phyloP scores from a whole-genome alignment of 208 protist species.

The Crithidia fasciculata region DNA sequence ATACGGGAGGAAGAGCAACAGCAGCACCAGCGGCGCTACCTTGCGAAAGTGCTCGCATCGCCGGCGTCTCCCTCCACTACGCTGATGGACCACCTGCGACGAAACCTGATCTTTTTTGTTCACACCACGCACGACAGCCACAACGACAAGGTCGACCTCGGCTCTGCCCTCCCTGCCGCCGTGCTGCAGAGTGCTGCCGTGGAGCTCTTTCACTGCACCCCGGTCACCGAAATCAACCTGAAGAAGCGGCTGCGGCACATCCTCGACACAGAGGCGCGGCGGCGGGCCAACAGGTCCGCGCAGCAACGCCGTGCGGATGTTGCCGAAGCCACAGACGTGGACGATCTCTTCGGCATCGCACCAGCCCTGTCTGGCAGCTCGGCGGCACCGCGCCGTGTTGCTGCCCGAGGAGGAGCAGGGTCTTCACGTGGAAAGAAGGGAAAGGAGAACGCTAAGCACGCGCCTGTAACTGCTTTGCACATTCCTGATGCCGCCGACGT shows the following conservation, averaged over 20 bases:
- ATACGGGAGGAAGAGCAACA: conserved; percentile 1
- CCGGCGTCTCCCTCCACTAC: neutral
- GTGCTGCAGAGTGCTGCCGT: conserved; percentile 56
- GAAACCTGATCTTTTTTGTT: conserved; percentile 72
- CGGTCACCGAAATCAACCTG: conserved; percentile 73
- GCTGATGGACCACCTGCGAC: conserved; percentile 36
- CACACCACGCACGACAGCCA: conserved; percentile 89
- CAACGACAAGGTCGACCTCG: conserved; percentile 74
- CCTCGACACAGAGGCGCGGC: conserved; percentile 27
- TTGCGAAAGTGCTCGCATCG: neutral
- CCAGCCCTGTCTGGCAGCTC: neutral
- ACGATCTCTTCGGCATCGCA: neutral
- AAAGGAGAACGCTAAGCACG: neutral
- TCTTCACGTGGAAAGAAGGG: neutral
- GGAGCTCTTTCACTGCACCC: conserved; percentile 78
- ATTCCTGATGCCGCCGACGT: neutral
- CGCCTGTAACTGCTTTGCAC: neutral
- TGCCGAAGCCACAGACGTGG: neutral
- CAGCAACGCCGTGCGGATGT: neutral
- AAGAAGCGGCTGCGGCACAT: conserved; percentile 52
- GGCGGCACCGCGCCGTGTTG: neutral
- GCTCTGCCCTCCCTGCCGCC: conserved; percentile 40
- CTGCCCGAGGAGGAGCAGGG: neutral
- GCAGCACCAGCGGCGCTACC: neutral
- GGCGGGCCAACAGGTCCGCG: neutral